Evolutionary conservation across 2,329 filamentous ascomycete genomes (phyloP), one percentile per base, ranked within the genome.

Genomic region (Cytospora leucostoma): DNA sequence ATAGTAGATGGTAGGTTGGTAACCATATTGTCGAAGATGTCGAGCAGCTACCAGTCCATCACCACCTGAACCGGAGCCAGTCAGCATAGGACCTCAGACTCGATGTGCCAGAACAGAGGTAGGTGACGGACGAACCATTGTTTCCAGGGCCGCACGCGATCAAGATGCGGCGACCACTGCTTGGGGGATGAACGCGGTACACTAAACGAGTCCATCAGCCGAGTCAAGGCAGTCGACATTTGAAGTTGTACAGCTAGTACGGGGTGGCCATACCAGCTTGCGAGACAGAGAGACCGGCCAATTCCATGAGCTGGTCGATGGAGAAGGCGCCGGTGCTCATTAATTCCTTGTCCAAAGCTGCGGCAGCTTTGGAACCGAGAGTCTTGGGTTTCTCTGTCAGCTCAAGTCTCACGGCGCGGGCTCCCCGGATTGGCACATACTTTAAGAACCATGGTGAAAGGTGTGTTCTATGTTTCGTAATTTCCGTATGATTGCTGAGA

Each of bases 281-380:
- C 13, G 94, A 94, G 33, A 98, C 93, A 1, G 93, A 93, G 0
- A 99, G 83, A 0, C 95, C 95, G 51, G 95, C 95, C 8, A 99
- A 80, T 74, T 98, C 95, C 95, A 99, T 98, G 56, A 99, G 81
- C 77, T 99, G 95, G 73, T 98, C 95, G 61, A 99, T 85, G 12
- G 92, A 96, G 78, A 97, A 99, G 10, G 91, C 93, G 0, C 88
- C 86, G 12, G 86, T 85, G 73, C 87, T 91, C 93, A 99, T 98
- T 66, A 99, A 88, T 74, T 99, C 94, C 75, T 91, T 88, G 74
- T 99, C 95, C 19, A 99, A 84, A 55, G 92, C 90, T 0, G 91
- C 89, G 0, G 95, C 95, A 67, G 92, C 91, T 77, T 95, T 93
- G 50, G 94, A 89, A 11, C 89, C 89, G 33, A 99, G 84, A 33